These are phyloP conservation scores for Yamadazyma spencermartinsiae DNA, from an alignment of 1,139 yeast species.

Conservation along the genomic window DNA sequence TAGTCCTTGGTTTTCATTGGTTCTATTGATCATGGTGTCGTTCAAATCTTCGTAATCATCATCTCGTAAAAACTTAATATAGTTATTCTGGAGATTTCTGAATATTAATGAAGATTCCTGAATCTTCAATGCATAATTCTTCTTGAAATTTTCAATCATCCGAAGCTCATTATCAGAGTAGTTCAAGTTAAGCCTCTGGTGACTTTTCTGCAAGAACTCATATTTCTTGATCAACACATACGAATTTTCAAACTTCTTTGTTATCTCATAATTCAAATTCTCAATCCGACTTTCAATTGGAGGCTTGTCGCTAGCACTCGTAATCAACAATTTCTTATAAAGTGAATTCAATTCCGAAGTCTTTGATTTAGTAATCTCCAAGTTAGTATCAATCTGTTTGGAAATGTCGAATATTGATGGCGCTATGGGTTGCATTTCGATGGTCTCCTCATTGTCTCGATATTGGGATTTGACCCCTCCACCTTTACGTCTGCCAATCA, in stretches of 20 bases:
- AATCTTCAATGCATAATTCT: constrained; percentile 79
- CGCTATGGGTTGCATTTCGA: constrained; percentile 59
- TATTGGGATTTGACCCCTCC: constrained; percentile 9
- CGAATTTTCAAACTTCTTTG: constrained; percentile 72
- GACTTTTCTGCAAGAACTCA: constrained; percentile 48
- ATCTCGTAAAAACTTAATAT: constrained; percentile 71
- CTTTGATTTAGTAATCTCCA: constrained; percentile 49
- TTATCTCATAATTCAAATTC: constrained; percentile 68
- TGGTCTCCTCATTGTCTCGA: constrained; percentile 21
- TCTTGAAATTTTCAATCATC: constrained; percentile 78
- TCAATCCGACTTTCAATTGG: constrained; percentile 70
- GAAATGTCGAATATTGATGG: constrained; percentile 80
- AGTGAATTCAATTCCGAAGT: constrained; percentile 61
- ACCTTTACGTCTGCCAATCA: constrained; percentile 31
- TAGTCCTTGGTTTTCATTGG: constrained; percentile 24
- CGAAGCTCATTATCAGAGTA: constrained; percentile 53
- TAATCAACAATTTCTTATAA: constrained; percentile 80
- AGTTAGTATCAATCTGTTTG: constrained; percentile 64
- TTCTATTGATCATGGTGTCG: constrained; percentile 9
- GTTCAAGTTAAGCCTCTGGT: constrained; percentile 32
- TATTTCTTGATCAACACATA: constrained; percentile 73
- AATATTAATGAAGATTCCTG: constrained; percentile 77
- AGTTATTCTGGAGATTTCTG: constrained; percentile 84
- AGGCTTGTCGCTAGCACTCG: constrained; percentile 79
- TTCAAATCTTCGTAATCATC: constrained; percentile 55